A percentile compares a stretch with the other conserved stretches of the same genome.
phyloP scores from a whole-genome alignment of 2,329 filamentous ascomycete genomes.

The Colletotrichum incanum region DNA sequence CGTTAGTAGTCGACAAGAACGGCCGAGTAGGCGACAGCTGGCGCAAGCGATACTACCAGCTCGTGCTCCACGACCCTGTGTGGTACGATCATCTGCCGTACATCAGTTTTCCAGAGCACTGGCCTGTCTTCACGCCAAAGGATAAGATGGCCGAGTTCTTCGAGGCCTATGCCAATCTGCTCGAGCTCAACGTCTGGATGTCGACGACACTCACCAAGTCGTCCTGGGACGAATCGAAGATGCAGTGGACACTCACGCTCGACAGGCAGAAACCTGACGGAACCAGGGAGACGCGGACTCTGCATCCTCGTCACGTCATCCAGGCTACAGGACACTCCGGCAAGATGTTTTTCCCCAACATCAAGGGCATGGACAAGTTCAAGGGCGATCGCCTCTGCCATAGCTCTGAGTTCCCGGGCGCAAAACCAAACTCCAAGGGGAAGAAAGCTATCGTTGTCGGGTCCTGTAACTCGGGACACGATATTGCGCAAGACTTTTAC shows the following conservation, averaged over 20 bases:
- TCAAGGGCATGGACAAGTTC: conserved; percentile 69
- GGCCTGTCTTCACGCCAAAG: conserved; percentile 78
- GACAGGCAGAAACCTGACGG: conserved; percentile 61
- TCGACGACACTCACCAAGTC: conserved; percentile 62
- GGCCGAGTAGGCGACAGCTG: conserved; percentile 72
- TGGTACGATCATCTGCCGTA: conserved; percentile 74
- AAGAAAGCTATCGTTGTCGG: conserved; percentile 78
- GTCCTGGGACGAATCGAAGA: conserved; percentile 63
- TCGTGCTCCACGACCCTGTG: conserved; percentile 76
- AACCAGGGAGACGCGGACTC: conserved; percentile 64
- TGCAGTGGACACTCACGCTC: conserved; percentile 71
- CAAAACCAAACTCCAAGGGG: conserved; percentile 60
- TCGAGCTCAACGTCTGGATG: conserved; percentile 78
- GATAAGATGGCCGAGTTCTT: conserved; percentile 78
- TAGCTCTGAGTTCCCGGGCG: conserved; percentile 71
- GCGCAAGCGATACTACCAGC: conserved; percentile 70
- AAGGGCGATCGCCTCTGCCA: conserved; percentile 71
- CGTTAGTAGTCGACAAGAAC: conserved; percentile 67
- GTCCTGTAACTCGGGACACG: conserved; percentile 78
- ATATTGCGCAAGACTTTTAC: conserved; percentile 78
- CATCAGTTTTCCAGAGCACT: conserved; percentile 71
- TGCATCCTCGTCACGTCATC: conserved; percentile 76
- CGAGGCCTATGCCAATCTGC: conserved; percentile 71
- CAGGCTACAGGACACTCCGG: conserved; percentile 80
- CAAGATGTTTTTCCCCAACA: conserved; percentile 70